A percentile compares a stretch with the other conserved stretches of the same genome.
These are phyloP conservation scores for Artomyces pyxidatus DNA, from an alignment of 768 basidiomycete genomes.

Conservation along the genomic window DNA sequence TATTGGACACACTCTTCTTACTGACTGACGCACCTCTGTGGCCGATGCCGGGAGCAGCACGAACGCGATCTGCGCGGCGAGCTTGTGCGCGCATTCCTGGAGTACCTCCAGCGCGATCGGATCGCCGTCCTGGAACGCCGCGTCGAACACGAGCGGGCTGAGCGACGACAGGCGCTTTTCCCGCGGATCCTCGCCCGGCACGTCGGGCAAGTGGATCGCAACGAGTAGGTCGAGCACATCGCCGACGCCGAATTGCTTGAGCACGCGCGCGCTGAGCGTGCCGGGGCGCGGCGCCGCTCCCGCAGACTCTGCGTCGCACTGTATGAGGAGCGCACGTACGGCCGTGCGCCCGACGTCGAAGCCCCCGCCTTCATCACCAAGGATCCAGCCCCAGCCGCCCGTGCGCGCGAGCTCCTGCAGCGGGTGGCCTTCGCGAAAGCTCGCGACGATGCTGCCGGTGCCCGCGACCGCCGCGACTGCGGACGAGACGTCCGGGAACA, in stretches of 20 bases:
- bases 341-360: slow-evolving; percentile 75
- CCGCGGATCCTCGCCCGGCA: slow-evolving; percentile 30
- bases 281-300: not conserved
- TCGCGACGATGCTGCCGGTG: slow-evolving; percentile 72
- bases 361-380: slow-evolving; percentile 56
- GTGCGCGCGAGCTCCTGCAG: slow-evolving; percentile 2
- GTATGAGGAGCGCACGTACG: slow-evolving; percentile 54
- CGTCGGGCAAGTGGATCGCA: slow-evolving; percentile 57
- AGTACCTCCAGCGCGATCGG: slow-evolving; percentile 57
- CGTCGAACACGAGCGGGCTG: slow-evolving; percentile 67
- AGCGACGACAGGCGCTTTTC: slow-evolving; percentile 74
- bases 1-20: not conserved
- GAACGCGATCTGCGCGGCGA: slow-evolving; percentile 52
- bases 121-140: slow-evolving; percentile 65
- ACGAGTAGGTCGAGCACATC: slow-evolving; percentile 58
- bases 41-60: slow-evolving; percentile 33
- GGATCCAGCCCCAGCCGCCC: slow-evolving; percentile 5
- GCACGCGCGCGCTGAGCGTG: slow-evolving; percentile 37
- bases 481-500: slow-evolving; percentile 47
- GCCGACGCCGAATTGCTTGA: slow-evolving; percentile 47
- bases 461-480: slow-evolving; percentile 74
- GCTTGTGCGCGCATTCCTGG: slow-evolving; percentile 37
- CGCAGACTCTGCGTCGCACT: slow-evolving; percentile 41
- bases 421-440: slow-evolving; percentile 36
- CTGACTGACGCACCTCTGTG: slow-evolving; percentile 2